Conservation (phyloP, 176 grass and related monocot species). For the Themeda triandra region DNA sequence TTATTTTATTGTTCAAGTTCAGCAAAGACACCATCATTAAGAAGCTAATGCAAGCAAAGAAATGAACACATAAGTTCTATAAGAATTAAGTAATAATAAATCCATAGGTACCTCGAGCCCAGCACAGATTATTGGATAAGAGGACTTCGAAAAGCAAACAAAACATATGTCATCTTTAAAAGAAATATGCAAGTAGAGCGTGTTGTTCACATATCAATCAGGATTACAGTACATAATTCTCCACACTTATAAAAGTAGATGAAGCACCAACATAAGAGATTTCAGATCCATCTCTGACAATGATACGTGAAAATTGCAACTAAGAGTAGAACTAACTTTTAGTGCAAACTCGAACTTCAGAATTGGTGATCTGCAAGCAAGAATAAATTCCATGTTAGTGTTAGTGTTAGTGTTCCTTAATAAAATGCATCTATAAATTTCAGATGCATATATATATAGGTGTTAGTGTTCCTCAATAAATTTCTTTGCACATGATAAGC, state of each 20-base stretch:
- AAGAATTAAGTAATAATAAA: background rate
- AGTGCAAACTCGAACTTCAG: background rate
- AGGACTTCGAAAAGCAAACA: too few species aligned
- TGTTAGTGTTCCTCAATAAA: too few species aligned
- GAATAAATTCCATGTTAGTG: too few species aligned
- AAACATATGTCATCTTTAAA: too few species aligned
- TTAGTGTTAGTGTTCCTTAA: too few species aligned
- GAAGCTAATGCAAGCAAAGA: background rate
- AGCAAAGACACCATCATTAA: background rate
- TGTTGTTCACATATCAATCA: background rate
- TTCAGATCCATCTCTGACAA: background rate
- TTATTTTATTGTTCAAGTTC: background rate
- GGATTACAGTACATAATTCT: background rate
- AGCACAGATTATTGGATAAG: background rate
- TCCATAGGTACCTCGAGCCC: constrained; percentile 29
- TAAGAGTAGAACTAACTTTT: constrained; percentile 20
- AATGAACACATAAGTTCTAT: background rate
- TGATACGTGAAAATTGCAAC: background rate
- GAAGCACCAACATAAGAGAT: background rate
- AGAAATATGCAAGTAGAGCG: background rate
- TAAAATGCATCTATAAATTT: too few species aligned
- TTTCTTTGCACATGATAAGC: too few species aligned
- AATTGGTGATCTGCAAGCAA: too few species aligned
- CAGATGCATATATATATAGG: too few species aligned
- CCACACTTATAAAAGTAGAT: constrained; percentile 14